phyloP scores from a whole-genome alignment of 176 grass and related monocot genomes.

The Zoysia pacifica region DNA sequence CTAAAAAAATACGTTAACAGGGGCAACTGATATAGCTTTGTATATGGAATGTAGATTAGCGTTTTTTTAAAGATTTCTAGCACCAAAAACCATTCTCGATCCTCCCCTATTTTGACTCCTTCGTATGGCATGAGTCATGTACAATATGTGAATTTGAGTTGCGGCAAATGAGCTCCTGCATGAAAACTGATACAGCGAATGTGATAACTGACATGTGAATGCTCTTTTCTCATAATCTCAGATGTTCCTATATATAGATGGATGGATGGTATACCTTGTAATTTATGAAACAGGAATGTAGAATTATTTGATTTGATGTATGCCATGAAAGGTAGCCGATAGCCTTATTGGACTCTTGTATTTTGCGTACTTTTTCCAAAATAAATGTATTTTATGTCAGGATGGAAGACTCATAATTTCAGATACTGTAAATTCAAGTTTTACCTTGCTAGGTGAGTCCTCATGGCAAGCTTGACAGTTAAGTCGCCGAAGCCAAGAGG shows the following conservation, averaged over 20 bases:
- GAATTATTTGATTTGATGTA: conserved; percentile 2
- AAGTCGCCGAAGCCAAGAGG: too few species aligned
- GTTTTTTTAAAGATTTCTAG: background rate
- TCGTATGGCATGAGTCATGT: conserved; percentile 9
- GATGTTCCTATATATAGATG: background rate
- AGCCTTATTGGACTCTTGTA: too few species aligned
- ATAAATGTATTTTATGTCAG: too few species aligned
- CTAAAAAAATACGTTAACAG: conserved; percentile 48
- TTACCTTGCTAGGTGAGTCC: background rate
- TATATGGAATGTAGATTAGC: conserved; percentile 26
- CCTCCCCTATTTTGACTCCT: conserved; percentile 40
- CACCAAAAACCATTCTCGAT: conserved; percentile 29
- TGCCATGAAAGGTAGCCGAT: too few species aligned
- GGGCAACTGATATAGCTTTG: conserved; percentile 31
- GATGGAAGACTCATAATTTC: background rate
- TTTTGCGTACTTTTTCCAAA: too few species aligned
- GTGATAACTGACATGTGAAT: background rate
- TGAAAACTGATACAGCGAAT: background rate
- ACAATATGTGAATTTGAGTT: conserved; percentile 20
- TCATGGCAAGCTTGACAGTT: background rate
- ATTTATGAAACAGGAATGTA: background rate
- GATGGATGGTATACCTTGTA: background rate
- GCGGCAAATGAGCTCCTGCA: conserved; percentile 1
- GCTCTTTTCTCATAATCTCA: background rate
- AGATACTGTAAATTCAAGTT: conserved; percentile 17